Conservation (phyloP, 192 early-diverging fungal species). For the Rhizoclosmatium sp. region DNA sequence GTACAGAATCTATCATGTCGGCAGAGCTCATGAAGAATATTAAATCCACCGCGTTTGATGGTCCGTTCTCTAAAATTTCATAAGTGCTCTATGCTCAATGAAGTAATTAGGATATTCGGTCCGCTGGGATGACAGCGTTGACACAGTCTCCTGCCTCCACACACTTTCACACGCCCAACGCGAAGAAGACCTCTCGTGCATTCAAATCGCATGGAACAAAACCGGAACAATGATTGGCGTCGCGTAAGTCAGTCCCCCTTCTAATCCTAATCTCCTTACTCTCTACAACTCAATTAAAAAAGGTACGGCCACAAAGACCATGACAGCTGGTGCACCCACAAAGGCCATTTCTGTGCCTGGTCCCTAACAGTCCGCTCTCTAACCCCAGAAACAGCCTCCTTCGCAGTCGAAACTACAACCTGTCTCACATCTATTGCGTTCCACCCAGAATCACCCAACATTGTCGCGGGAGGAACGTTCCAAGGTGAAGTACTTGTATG, state of each 20-base stretch:
- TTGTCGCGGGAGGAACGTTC: slow-evolving; percentile 55
- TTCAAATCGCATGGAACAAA: slow-evolving; percentile 54
- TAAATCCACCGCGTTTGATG: slow-evolving; percentile 55
- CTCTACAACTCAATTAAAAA: neutral
- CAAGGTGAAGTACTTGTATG: slow-evolving; percentile 55
- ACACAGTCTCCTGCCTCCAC: slow-evolving; percentile 39
- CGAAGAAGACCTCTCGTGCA: slow-evolving; percentile 41
- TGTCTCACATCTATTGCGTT: slow-evolving; percentile 54
- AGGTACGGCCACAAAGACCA: slow-evolving; percentile 50
- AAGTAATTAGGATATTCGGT: slow-evolving; percentile 46
- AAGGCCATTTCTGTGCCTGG: slow-evolving; percentile 52
- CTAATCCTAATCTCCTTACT: neutral
- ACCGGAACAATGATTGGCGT: slow-evolving; percentile 51
- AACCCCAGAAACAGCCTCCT: slow-evolving; percentile 33
- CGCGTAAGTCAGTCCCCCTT: slow-evolving; percentile 7
- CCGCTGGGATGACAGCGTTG: slow-evolving; percentile 53
- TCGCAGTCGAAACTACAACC: slow-evolving; percentile 48
- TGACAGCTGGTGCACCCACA: slow-evolving; percentile 55
- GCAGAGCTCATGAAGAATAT: slow-evolving; percentile 52
- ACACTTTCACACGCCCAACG: slow-evolving; percentile 35
- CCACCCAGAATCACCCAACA: slow-evolving; percentile 54
- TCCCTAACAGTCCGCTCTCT: slow-evolving; percentile 27
- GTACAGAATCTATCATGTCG: slow-evolving; percentile 51
- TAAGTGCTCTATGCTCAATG: neutral
- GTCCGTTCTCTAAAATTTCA: slow-evolving; percentile 11